Base-by-base conservation (phyloP, 1,139 yeast species). In the Geotrichum cucujoidarum region DNA sequence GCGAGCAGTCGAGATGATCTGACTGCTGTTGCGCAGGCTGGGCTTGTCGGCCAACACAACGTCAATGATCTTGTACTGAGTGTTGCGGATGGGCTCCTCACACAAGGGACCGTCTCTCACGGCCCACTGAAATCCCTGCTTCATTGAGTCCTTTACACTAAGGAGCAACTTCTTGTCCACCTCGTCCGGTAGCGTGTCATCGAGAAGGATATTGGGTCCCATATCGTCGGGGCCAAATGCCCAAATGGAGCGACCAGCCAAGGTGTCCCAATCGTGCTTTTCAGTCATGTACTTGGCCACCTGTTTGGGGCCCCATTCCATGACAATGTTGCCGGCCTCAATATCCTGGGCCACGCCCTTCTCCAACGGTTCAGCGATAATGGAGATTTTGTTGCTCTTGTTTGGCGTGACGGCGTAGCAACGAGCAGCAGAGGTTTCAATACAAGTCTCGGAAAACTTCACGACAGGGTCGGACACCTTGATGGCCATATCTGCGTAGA, bases 31-130 rank as follows among this genome's bases (percentile, higher is more conserved):
- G 41, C 81, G 66, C 42, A 75, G 75, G 2, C 73, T 57, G 3
- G 71, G 66, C 18, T 76, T 75, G 0, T 71, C 69, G 7, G 83
- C 73, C 2, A 83, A 60, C 0, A 70, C 69, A 0, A 80, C 77
- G 54, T 82, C 89, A 43, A 88, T 72, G 33, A 94, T 74, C 51
- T 79, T 80, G 66, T 92, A 88, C 55, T 78, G 80, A 4, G 84
- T 80, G 49, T 81, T 77, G 49, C 87, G 70, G 2, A 94, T 74
- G 0, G 87, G 83, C 61, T 89, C 97, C 52, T 85, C 95, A 55
- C 95, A 81, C 24, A 94, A 68, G 0, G 98, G 98, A 0, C 98
- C 98, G 58, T 88, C 96, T 49, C 80, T 73, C 0, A 78, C 73
- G 8, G 85, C 82, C 95, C 96, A 87, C 58, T 77, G 76, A 65